Conservation (phyloP, 371 early-diverging fungal genomes). For the Blakeslea trispora region DNA sequence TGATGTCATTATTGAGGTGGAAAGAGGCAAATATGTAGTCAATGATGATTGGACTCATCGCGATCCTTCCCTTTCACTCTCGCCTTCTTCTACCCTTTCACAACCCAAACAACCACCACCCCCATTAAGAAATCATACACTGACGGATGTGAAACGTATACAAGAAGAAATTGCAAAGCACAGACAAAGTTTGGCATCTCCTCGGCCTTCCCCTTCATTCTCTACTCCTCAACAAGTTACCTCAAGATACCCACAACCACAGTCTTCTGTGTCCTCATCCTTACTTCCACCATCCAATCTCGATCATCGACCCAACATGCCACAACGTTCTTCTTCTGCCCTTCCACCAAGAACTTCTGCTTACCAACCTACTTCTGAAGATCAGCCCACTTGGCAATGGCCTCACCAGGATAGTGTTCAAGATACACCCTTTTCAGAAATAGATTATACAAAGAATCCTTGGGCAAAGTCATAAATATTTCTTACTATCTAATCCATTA, state of each 20-base stretch:
- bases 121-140: constrained; percentile 18
- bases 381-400: constrained; percentile 16
- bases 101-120: constrained; percentile 4
- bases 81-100: neutral
- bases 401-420: neutral
- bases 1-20: constrained; percentile 50
- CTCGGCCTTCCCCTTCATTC: neutral
- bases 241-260: constrained; percentile 19
- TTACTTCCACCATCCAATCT: neutral
- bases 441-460: too few species aligned
- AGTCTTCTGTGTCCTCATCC: constrained; percentile 15
- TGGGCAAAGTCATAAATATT: too few species aligned
- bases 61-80: too few species aligned
- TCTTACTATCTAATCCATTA: too few species aligned
- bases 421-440: too few species aligned
- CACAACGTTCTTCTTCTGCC: too few species aligned
- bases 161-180: neutral
- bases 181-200: neutral
- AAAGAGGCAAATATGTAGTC: constrained; percentile 50
- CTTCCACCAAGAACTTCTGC: neutral
- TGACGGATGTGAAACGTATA: constrained; percentile 9
- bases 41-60: constrained; percentile 17
- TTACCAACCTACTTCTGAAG: constrained; percentile 6
- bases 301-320: neutral
- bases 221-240: constrained; percentile 9